Evolutionary conservation across 2,329 filamentous ascomycete genomes (phyloP).

Genomic region (Pleoardoris graminearum): DNA sequence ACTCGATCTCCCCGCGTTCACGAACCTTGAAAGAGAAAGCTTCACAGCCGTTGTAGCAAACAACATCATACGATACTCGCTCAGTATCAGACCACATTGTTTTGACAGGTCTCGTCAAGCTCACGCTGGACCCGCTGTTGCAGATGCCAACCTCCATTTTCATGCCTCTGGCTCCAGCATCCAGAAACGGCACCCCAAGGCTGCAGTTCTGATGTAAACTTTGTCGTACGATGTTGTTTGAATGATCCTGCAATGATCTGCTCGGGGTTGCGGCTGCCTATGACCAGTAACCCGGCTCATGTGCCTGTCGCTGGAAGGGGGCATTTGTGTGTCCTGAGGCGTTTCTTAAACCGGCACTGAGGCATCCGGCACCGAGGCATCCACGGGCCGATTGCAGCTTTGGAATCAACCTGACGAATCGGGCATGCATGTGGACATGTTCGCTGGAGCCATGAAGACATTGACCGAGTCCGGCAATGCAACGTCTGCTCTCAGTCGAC

Average conservation of each 20-base stretch:
- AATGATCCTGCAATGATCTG: conserved; percentile 22
- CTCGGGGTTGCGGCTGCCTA: not conserved
- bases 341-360: conserved; percentile 35
- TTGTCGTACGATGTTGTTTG: conserved; percentile 45
- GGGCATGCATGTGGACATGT: not conserved
- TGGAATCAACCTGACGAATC: too few relatives aligned
- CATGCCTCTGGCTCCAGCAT: conserved; percentile 18
- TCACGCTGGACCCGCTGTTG: conserved; percentile 8
- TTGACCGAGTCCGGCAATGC: too few relatives aligned
- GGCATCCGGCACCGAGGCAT: conserved; percentile 41
- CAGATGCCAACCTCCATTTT: conserved; percentile 5
- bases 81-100: conserved; percentile 24
- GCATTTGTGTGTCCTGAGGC: conserved; percentile 29
- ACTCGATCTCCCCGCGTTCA: conserved; percentile 12
- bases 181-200: conserved; percentile 13
- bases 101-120: conserved; percentile 18
- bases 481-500: not conserved
- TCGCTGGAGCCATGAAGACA: not conserved
- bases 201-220: conserved; percentile 38
- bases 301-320: not conserved
- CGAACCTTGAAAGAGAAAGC: conserved; percentile 3
- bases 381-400: conserved; percentile 8
- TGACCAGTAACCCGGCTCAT: not conserved
- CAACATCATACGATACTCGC: conserved; percentile 39
- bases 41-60: conserved; percentile 30